Conservation (phyloP, 2,329 filamentous ascomycete genomes). For the Dothideomycetes sp. region DNA sequence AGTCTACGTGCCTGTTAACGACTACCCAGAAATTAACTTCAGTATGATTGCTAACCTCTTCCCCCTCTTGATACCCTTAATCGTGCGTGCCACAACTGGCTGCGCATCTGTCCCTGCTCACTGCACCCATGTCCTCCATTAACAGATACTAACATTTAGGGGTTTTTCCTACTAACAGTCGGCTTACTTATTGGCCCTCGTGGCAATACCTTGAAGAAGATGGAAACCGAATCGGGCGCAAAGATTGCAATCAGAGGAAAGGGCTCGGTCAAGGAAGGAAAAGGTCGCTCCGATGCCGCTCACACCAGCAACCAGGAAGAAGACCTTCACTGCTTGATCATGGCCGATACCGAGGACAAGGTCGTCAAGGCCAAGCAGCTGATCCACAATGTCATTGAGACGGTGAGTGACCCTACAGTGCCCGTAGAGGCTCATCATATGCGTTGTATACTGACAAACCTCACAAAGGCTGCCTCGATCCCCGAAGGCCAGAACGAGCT, state of each 20-base stretch:
- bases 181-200: constrained; percentile 99
- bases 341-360: constrained; percentile 99
- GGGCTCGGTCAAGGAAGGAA: constrained; percentile 98
- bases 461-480: constrained; percentile 78
- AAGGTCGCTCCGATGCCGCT: constrained; percentile 95
- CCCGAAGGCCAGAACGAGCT: constrained; percentile 98
- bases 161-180: constrained; percentile 77
- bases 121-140: constrained; percentile 8
- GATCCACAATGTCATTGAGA: constrained; percentile 98
- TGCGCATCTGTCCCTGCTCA: constrained; percentile 12
- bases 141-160: constrained; percentile 76
- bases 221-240: constrained; percentile 93
- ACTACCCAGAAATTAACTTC: constrained; percentile 99
- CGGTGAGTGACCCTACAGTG: constrained; percentile 54
- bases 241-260: constrained; percentile 99
- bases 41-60: constrained; percentile 99
- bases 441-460: constrained; percentile 23
- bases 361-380: constrained; percentile 98
- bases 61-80: constrained; percentile 26
- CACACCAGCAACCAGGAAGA: constrained; percentile 99
- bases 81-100: constrained; percentile 6
- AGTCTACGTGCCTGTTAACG: constrained; percentile 99
- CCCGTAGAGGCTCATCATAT: too few species aligned
- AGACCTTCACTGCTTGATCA: constrained; percentile 96
- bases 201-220: constrained; percentile 99